Evolutionary conservation across 2,329 filamentous ascomycete genomes (phyloP).

Genomic region (Ascochyta lentis): DNA sequence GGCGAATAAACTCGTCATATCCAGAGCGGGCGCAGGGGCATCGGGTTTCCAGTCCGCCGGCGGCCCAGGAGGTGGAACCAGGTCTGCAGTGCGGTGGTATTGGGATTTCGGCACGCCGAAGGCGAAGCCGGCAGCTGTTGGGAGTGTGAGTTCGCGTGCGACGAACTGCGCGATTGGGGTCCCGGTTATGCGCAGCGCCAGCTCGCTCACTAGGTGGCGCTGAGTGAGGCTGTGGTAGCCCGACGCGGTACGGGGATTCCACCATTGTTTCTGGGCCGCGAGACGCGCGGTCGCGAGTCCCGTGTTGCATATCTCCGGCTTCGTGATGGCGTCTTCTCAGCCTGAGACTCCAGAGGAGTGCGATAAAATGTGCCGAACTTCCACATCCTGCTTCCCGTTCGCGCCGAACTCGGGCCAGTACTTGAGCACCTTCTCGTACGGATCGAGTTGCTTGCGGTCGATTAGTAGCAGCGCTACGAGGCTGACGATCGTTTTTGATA

Average conservation of each 20-base stretch:
- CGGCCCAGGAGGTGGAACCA: conserved; percentile 19
- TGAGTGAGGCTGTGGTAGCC: conserved; percentile 26
- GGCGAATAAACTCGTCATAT: background rate
- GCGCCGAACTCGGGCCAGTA: conserved; percentile 32
- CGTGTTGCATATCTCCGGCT: conserved; percentile 16
- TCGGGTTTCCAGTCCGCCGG: background rate
- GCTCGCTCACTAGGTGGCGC: conserved; percentile 22
- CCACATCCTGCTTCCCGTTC: conserved; percentile 23
- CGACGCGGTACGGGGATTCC: conserved; percentile 23
- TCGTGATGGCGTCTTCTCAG: conserved; percentile 13
- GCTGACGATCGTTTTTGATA: conserved; percentile 22
- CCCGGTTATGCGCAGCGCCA: conserved; percentile 16
- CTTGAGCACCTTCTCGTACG: conserved; percentile 23
- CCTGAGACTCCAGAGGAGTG: conserved; percentile 25
- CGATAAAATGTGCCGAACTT: conserved; percentile 25
- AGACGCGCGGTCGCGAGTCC: conserved; percentile 17
- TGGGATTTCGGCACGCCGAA: conserved; percentile 17
- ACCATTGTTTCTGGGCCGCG: conserved; percentile 22
- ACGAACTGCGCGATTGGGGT: conserved; percentile 18
- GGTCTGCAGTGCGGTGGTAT: conserved; percentile 17
- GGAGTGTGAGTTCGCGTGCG: conserved; percentile 70
- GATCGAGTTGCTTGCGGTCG: conserved; percentile 21
- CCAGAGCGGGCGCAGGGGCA: too few species aligned
- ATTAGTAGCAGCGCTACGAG: conserved; percentile 24
- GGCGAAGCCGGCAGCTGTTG: conserved; percentile 50